phyloP scores from a whole-genome alignment of 2,329 filamentous ascomycete genomes.

The Tolypocladium ophioglossoides region DNA sequence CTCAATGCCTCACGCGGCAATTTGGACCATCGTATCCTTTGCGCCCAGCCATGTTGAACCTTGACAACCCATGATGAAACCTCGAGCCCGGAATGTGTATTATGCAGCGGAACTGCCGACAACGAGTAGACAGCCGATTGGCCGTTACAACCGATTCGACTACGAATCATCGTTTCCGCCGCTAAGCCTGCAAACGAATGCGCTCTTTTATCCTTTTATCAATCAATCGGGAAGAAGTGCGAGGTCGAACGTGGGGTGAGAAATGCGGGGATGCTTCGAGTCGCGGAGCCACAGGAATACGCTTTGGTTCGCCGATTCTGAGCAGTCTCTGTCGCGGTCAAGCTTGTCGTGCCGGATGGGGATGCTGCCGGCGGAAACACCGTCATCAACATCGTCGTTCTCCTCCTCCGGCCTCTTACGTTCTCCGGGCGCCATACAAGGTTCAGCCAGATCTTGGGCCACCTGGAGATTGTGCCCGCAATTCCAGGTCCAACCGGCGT shows the following conservation, averaged over 20 bases:
- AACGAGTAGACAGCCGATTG: not conserved
- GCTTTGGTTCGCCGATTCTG: no score
- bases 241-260: not conserved
- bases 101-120: not conserved
- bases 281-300: no score
- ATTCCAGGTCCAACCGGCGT: no score
- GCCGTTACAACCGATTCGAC: not conserved
- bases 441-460: no score
- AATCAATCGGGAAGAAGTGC: not conserved
- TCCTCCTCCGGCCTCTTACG: no score
- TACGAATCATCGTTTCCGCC: not conserved
- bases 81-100: not conserved
- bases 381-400: no score
- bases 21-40: not conserved
- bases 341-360: no score
- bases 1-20: not conserved
- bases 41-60: not conserved
- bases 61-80: not conserved
- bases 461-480: no score
- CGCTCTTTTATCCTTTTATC: not conserved
- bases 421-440: no score
- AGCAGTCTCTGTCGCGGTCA: no score
- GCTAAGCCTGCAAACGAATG: not conserved
- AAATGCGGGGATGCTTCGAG: not conserved
- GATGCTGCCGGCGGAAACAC: no score